These are phyloP conservation scores for Ogataea nitratoaversa DNA, from an alignment of 805 yeast genomes.

Conservation along the genomic window DNA sequence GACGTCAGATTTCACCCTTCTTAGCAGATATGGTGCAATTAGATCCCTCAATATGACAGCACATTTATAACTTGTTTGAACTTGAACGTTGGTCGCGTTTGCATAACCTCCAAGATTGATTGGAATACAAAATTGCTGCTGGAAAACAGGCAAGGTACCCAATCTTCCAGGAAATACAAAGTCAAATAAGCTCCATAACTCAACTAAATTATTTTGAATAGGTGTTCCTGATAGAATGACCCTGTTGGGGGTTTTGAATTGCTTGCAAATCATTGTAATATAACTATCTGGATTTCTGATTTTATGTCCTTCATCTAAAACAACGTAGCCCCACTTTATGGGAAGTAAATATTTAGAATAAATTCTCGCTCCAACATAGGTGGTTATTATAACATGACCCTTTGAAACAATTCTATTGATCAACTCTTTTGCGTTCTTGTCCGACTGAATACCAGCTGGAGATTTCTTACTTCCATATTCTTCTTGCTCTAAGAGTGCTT, in stretches of 20 bases:
- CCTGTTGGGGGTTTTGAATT: constrained; percentile 77
- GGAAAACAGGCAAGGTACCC: constrained; percentile 93
- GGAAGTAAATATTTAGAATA: constrained; percentile 59
- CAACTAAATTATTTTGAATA: constrained; percentile 87
- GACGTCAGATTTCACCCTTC: constrained; percentile 89
- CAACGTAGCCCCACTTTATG: constrained; percentile 81
- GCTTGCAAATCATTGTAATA: constrained; percentile 81
- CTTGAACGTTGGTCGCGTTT: constrained; percentile 92
- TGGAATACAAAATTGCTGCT: constrained; percentile 86
- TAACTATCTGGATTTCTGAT: constrained; percentile 92
- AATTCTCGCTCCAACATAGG: constrained; percentile 60
- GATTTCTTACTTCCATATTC: constrained; percentile 31
- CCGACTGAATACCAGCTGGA: constrained; percentile 23
- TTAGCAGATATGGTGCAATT: constrained; percentile 81
- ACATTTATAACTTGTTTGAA: constrained; percentile 93
- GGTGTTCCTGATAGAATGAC: constrained; percentile 94
- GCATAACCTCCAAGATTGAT: constrained; percentile 98
- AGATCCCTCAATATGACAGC: constrained; percentile 86
- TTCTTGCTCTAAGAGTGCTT: constrained; percentile 38
- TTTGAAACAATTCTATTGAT: constrained; percentile 53
- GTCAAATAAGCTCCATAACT: constrained; percentile 92
- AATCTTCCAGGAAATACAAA: constrained; percentile 91
- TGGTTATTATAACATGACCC: constrained; percentile 87
- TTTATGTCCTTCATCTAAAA: constrained; percentile 95
- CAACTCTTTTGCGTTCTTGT: constrained; percentile 35